Evolutionary conservation across 225 moss, liverwort and hornwort species (phyloP).

Genomic region (Pleurozium schreberi): DNA sequence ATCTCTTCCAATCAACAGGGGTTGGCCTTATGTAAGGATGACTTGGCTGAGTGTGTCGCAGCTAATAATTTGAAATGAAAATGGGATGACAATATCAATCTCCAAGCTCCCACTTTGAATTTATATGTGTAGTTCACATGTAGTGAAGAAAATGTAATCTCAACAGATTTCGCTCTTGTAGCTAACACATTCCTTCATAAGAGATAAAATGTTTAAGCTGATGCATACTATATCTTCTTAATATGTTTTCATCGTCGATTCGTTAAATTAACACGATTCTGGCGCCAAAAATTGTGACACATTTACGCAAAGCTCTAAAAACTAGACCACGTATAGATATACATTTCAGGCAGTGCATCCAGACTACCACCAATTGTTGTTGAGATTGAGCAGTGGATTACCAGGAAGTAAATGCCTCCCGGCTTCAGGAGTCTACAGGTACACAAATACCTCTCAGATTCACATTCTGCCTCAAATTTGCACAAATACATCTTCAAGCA

Average conservation of each 20-base stretch:
- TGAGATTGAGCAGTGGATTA: neutral
- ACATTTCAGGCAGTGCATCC: neutral
- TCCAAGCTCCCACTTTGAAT: neutral
- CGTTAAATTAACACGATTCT: neutral
- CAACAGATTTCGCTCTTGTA: neutral
- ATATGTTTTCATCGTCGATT: neutral
- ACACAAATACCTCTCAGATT: conserved; percentile 1
- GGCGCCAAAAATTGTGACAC: neutral
- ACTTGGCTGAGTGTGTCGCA: neutral
- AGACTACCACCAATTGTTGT: too few species aligned
- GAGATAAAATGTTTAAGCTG: neutral
- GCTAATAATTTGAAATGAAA: neutral
- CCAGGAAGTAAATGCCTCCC: conserved; percentile 63
- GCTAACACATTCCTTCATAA: neutral
- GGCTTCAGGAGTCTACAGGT: conserved; percentile 57
- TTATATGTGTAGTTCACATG: neutral
- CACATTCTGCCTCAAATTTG: neutral
- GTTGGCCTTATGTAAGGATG: neutral
- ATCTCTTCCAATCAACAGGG: neutral
- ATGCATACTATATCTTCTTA: neutral
- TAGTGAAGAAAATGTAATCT: neutral
- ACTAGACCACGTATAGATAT: neutral
- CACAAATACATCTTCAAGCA: neutral
- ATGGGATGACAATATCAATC: neutral
- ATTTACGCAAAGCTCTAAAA: neutral